Evolutionary conservation across 2,329 filamentous ascomycete genomes (phyloP).

Genomic region (Xylariomycetidae sp.): DNA sequence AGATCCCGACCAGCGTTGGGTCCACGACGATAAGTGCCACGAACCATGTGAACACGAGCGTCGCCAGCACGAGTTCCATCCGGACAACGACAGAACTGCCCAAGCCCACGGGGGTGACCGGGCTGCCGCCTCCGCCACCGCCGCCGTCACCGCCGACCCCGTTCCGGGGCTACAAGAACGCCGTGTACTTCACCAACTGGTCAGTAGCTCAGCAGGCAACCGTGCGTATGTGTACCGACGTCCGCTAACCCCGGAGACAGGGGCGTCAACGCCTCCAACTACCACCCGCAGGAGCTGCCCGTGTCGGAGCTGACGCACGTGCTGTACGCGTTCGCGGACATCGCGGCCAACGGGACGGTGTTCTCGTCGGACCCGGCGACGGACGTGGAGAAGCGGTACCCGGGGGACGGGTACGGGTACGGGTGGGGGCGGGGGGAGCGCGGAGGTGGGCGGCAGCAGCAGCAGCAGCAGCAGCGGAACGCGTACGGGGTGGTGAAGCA

Average conservation of each 20-base stretch:
- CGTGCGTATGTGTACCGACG: not conserved
- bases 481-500: slow-evolving; percentile 75
- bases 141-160: slow-evolving; percentile 12
- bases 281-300: slow-evolving; percentile 62
- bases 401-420: too few species aligned
- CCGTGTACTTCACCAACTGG: slow-evolving; percentile 52
- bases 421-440: too few species aligned
- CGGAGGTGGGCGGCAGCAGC: too few species aligned
- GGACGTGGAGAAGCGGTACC: slow-evolving; percentile 63
- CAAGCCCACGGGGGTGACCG: slow-evolving; percentile 11
- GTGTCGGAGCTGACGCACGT: slow-evolving; percentile 67
- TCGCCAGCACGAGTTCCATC: slow-evolving; percentile 7
- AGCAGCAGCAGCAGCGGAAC: slow-evolving; percentile 41
- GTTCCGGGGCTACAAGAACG: slow-evolving; percentile 31
- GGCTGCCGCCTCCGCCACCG: slow-evolving; percentile 9
- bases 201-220: slow-evolving; percentile 22
- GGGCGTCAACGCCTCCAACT: slow-evolving; percentile 42
- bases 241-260: slow-evolving; percentile 16
- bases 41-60: slow-evolving; percentile 3
- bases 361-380: slow-evolving; percentile 56
- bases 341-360: slow-evolving; percentile 40
- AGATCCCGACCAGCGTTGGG: slow-evolving; percentile 4
- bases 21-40: slow-evolving; percentile 4
- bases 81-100: slow-evolving; percentile 9
- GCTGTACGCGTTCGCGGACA: slow-evolving; percentile 52